Evolutionary conservation across 2,329 filamentous ascomycete genomes (phyloP), one percentile per base, ranked within the genome.

Genomic region (Aphanoascus verrucosus): DNA sequence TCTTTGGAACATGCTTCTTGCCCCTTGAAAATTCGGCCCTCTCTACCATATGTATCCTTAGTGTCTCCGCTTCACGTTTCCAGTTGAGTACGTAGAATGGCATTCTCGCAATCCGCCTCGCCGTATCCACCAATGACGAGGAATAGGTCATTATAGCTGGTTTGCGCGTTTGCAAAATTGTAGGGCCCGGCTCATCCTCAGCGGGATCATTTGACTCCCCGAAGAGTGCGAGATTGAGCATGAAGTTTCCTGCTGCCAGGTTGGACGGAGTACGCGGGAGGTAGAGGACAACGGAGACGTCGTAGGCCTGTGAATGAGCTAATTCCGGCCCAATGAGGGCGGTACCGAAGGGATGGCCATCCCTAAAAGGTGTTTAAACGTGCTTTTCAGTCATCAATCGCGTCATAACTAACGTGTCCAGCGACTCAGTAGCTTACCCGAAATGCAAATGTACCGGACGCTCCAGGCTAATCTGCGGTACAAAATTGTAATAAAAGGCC

Each of bases 201-300:
- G 59, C 58, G 1, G 55, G 61, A 3, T 62, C 41, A 15, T 66
- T 7, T 70, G 68, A 20, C 69, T 67, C 20, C 71, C 70, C 23
- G 76, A 76, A 48, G 86, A 77, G 49, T 95, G 78, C 56, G 82
- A 79, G 72, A 45, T 86, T 84, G 15, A 97, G 74, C 93, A 98
- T 98, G 75, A 96, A 97, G 71, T 97, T 97, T 28, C 93, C 93
- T 12, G 80, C 79, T 1, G 78, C 79, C 19, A 86, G 71, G 63
- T 98, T 98, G 1, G 77, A 70, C 0, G 81, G 82, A 1, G 88
- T 93, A 40, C 84, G 82, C 15, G 93, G 93, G 58, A 98, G 75
- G 2, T 80, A 78, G 32, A 98, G 76, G 19, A 81, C 75, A 1
- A 97, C 76, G 4, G 79, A 77, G 41, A 98, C 78, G 67, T 97